Percentiles rank a stretch among this genome's conserved stretches.
These are phyloP conservation scores for Amylocarpus encephaloides DNA, from an alignment of 2,329 filamentous ascomycete genomes.

Conservation along the genomic window DNA sequence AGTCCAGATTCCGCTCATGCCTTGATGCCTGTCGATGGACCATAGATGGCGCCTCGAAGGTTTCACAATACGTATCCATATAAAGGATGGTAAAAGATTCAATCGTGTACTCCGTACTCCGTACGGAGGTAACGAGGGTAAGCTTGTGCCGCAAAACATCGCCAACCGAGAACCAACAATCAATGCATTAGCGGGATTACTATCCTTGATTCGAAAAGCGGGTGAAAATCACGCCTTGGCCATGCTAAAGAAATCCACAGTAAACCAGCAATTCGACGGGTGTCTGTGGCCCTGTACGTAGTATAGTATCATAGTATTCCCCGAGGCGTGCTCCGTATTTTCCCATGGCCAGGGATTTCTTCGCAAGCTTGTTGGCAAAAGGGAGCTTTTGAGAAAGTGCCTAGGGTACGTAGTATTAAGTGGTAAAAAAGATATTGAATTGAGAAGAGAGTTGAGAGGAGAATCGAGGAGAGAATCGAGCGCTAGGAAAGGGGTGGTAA, in stretches of 20 bases:
- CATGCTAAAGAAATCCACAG: slow-evolving; percentile 3
- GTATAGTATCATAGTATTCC: too few relatives aligned
- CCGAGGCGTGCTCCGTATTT: not conserved
- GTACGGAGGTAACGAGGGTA: too few relatives aligned
- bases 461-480: not conserved
- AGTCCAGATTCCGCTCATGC: not conserved
- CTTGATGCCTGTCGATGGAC: slow-evolving; percentile 4
- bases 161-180: slow-evolving; percentile 2
- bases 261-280: not conserved
- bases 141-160: slow-evolving; percentile 7
- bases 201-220: not conserved
- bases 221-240: slow-evolving; percentile 5
- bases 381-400: not conserved
- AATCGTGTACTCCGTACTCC: too few relatives aligned
- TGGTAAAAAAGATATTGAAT: not conserved
- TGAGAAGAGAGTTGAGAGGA: not conserved
- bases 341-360: not conserved
- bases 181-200: slow-evolving; percentile 1
- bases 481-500: not conserved
- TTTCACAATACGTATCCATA: slow-evolving; percentile 10
- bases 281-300: not conserved
- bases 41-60: slow-evolving; percentile 3
- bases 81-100: not conserved
- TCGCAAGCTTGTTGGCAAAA: slow-evolving; percentile 8
- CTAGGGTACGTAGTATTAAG: not conserved